phyloP scores from a whole-genome alignment of 805 yeast species.

The Dipodascopsis tothii region DNA sequence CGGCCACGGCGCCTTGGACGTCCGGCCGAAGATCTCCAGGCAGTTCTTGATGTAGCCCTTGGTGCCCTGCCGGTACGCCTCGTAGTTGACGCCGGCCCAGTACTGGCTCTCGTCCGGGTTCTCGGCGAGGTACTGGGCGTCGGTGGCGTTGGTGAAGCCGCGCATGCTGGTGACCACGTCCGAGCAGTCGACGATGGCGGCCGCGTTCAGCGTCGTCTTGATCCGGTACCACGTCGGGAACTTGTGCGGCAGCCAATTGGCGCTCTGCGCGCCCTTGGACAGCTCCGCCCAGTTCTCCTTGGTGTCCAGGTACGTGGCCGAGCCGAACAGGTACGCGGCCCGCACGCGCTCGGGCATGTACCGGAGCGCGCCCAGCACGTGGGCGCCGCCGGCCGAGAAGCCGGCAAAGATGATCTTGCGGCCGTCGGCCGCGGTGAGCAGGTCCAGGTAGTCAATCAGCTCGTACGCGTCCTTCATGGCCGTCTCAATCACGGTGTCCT shows the following conservation, averaged over 20 bases:
- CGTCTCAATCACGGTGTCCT: constrained; percentile 18
- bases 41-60: constrained; percentile 16
- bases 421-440: neutral
- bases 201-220: constrained; percentile 9
- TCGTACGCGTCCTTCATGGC: constrained; percentile 20
- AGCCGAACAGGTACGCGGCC: constrained; percentile 17
- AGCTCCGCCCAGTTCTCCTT: constrained; percentile 13
- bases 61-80: constrained; percentile 20
- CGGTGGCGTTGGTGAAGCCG: constrained; percentile 11
- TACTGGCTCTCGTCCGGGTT: constrained; percentile 20
- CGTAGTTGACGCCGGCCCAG: constrained; percentile 21
- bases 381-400: constrained; percentile 23
- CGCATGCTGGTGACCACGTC: constrained; percentile 17
- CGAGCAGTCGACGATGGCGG: constrained; percentile 12
- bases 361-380: constrained; percentile 17
- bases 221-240: constrained; percentile 11
- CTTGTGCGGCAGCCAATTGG: constrained; percentile 12
- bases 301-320: constrained; percentile 18
- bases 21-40: constrained; percentile 21
- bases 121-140: constrained; percentile 13
- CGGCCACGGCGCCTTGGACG: constrained; percentile 16
- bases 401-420: constrained; percentile 18
- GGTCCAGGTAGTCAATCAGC: constrained; percentile 18
- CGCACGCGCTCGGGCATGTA: constrained; percentile 15
- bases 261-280: constrained; percentile 10